Evolutionary conservation across 257 asterid species (phyloP), one percentile per base, ranked within the genome.

Genomic region (Eustoma russellianum): DNA sequence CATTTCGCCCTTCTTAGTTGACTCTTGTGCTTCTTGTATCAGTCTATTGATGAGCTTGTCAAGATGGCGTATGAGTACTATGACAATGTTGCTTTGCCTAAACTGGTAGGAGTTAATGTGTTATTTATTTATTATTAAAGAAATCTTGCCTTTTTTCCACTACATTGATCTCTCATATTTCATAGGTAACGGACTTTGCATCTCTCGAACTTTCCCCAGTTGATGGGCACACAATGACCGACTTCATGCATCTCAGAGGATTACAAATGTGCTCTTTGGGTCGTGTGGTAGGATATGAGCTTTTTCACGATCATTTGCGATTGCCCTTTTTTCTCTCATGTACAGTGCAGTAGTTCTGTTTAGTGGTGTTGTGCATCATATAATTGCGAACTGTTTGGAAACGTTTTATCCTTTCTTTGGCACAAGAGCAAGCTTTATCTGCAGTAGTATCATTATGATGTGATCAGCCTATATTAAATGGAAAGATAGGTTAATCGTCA

Each of bases 121-220:
- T 48, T 18, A 58, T 48, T 65, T 47, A 62, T 50, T 52, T 33
- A 57, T 54, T 38, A 1, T 50, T 12, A 44, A 62, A 48, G 46
- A 46, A 59, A 65, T 17, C 43, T 55, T 30, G 48, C 33, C 38
- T 33, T n/a, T 52, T 50, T 17, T 51, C 53, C 60, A 28, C 17
- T 41, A 13, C 24, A 51, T 54, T 24, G 56, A 61, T 71, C 53
- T 44, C 61, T 24, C 67, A 58, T 52, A 63, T 44, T 59, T 66
- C 69, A 53, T 79, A 92, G 99, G 97, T 88, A 51, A 69, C 99
- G 47, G 99, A 92, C 82, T 88, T 92, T 74, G 97, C 94, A 65
- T 92, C 97, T 30, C 93, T 92, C 53, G 99, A 92, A 67, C 99
- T 92, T 64, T 92, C 99, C 68, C 97, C 99, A 19, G 99, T 88